Conservation (phyloP, 768 basidiomycete genomes). For the Podaxis pistillaris region DNA sequence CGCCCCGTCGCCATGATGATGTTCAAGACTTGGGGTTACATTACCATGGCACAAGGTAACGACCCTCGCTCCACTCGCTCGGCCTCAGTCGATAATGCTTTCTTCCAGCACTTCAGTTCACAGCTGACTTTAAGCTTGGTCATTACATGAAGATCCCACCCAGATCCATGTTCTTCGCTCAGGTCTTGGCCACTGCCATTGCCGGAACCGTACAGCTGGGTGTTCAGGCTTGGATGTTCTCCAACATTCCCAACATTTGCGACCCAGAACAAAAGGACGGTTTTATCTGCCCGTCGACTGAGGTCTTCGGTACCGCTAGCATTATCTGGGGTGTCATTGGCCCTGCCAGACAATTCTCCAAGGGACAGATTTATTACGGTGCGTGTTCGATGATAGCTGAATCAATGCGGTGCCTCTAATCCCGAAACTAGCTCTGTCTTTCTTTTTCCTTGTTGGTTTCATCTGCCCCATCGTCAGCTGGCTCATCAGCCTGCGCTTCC, state of each 20-base stretch:
- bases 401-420: background rate
- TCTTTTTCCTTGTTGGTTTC: constrained; percentile 80
- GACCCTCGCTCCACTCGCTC: constrained; percentile 1
- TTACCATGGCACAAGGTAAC: constrained; percentile 56
- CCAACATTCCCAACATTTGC: constrained; percentile 65
- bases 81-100: background rate
- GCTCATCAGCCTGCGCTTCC: constrained; percentile 55
- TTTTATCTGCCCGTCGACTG: constrained; percentile 69
- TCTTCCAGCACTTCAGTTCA: constrained; percentile 58
- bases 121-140: constrained; percentile 76
- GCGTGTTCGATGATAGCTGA: constrained; percentile 7
- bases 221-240: constrained; percentile 79
- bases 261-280: constrained; percentile 48
- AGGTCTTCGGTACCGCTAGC: constrained; percentile 77
- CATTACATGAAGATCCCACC: constrained; percentile 81
- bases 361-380: constrained; percentile 60
- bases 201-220: constrained; percentile 74
- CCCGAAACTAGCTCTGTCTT: constrained; percentile 41
- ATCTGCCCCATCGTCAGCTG: constrained; percentile 57
- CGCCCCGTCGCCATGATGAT: constrained; percentile 81
- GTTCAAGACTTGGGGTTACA: constrained; percentile 83
- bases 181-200: constrained; percentile 64
- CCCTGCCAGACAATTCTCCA: constrained; percentile 66
- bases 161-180: constrained; percentile 64
- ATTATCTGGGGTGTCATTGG: constrained; percentile 86